Conservation (phyloP, 2,329 filamentous ascomycete genomes). For the Curvularia spicifera region DNA sequence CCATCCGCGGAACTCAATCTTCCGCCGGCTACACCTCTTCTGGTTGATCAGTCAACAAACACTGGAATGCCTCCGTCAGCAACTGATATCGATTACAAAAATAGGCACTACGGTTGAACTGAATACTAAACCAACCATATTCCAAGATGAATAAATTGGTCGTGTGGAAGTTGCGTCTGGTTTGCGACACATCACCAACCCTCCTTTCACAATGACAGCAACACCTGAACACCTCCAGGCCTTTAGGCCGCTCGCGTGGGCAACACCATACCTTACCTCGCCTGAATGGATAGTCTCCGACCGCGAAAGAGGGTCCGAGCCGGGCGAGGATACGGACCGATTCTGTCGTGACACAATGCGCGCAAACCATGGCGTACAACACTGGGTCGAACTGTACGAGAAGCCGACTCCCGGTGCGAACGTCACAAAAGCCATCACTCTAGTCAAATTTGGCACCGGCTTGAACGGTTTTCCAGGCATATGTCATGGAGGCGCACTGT, state of each 20-base stretch:
- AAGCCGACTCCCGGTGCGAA: slow-evolving; percentile 23
- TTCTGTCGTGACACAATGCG: slow-evolving; percentile 28
- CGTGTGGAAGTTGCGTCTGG: neutral
- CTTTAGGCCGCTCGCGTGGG: slow-evolving; percentile 34
- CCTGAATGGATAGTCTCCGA: slow-evolving; percentile 25
- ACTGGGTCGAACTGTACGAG: slow-evolving; percentile 32
- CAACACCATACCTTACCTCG: slow-evolving; percentile 28
- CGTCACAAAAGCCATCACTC: slow-evolving; percentile 22
- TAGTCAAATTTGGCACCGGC: slow-evolving; percentile 28
- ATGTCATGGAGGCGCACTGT: slow-evolving; percentile 71
- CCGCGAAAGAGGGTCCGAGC: slow-evolving; percentile 22
- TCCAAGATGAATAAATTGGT: slow-evolving; percentile 1
- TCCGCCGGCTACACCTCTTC: neutral
- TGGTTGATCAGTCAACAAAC: slow-evolving; percentile 1
- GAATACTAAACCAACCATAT: neutral
- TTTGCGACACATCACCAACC: neutral
- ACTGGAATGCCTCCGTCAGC: neutral
- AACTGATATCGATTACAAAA: neutral
- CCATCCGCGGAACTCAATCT: neutral
- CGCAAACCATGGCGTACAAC: slow-evolving; percentile 24
- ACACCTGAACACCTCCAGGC: slow-evolving; percentile 22
- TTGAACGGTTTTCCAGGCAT: slow-evolving; percentile 71
- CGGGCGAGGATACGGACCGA: slow-evolving; percentile 18
- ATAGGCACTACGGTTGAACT: neutral
- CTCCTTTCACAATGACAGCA: slow-evolving; percentile 14